Evolutionary conservation across 2,329 filamentous ascomycete genomes (phyloP).

Genomic region (Claviceps capensis): DNA sequence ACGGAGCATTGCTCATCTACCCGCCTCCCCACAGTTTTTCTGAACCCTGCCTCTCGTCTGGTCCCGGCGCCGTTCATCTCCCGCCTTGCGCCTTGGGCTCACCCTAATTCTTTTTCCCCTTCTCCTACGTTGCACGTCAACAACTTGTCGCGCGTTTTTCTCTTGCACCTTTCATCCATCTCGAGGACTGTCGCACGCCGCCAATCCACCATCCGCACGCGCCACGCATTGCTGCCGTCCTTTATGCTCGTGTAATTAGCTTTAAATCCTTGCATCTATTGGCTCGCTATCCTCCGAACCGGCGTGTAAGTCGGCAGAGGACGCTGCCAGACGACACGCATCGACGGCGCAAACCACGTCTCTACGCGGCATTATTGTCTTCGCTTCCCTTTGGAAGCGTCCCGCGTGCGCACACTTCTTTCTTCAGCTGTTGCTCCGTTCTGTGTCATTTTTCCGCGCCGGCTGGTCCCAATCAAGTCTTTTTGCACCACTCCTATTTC

Average conservation of each 20-base stretch:
- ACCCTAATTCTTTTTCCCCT: slow-evolving; percentile 14
- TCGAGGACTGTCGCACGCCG: slow-evolving; percentile 4
- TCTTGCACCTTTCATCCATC: slow-evolving; percentile 4
- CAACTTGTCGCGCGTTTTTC: slow-evolving; percentile 9
- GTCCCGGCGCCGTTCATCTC: slow-evolving; percentile 9
- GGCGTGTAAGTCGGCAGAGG: slow-evolving; percentile 20
- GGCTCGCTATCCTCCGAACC: slow-evolving; percentile 8
- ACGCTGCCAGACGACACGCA: slow-evolving; percentile 4
- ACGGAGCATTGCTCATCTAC: slow-evolving; percentile 2
- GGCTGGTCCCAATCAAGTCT: neutral
- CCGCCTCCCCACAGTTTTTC: slow-evolving; percentile 9
- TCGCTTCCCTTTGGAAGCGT: neutral
- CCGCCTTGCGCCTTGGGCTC: slow-evolving; percentile 7
- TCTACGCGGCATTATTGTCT: slow-evolving; percentile 1
- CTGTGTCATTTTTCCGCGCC: neutral
- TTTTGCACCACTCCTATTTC: neutral
- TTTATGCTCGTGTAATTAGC: slow-evolving; percentile 1
- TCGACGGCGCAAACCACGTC: slow-evolving; percentile 1
- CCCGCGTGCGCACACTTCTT: neutral
- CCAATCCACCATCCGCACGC: slow-evolving; percentile 6
- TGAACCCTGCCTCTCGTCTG: slow-evolving; percentile 7
- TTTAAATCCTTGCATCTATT: neutral
- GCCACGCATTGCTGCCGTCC: slow-evolving; percentile 5
- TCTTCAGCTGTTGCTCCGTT: neutral
- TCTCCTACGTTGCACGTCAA: slow-evolving; percentile 14